Evolutionary conservation across 768 basidiomycete species (phyloP).

Genomic region (Boletus reticuloceps): DNA sequence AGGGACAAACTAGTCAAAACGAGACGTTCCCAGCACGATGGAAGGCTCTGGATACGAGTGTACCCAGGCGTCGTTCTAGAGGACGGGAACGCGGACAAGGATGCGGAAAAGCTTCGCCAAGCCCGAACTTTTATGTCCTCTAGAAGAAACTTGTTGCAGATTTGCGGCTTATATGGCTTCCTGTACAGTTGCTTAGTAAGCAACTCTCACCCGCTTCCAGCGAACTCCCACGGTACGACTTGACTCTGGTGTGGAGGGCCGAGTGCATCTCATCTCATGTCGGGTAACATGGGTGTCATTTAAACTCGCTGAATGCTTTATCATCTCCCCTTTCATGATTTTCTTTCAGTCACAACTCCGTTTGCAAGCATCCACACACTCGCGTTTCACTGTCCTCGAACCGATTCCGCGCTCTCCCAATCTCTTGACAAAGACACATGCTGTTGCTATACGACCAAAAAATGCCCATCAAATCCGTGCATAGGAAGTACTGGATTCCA

Average conservation of each 20-base stretch:
- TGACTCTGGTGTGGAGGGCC: neutral
- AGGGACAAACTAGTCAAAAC: slow-evolving; percentile 43
- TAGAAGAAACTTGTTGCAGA: slow-evolving; percentile 14
- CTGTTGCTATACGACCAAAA: slow-evolving; percentile 4
- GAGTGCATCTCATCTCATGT: neutral
- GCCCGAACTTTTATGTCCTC: slow-evolving; percentile 95
- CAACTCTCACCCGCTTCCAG: slow-evolving; percentile 32
- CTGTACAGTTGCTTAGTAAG: slow-evolving; percentile 41
- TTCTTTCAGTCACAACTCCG: slow-evolving; percentile 4
- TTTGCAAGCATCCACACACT: neutral
- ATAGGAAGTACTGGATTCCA: neutral
- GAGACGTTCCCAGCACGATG: slow-evolving; percentile 34
- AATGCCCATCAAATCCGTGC: neutral
- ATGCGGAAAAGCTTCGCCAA: slow-evolving; percentile 76
- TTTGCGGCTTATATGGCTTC: slow-evolving; percentile 13
- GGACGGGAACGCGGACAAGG: slow-evolving; percentile 96
- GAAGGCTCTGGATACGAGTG: slow-evolving; percentile 33
- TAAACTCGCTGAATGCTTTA: neutral
- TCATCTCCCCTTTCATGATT: neutral
- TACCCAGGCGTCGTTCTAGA: slow-evolving; percentile 56
- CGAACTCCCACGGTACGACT: too few species aligned
- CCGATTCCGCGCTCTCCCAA: neutral
- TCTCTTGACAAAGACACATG: neutral
- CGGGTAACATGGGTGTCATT: neutral
- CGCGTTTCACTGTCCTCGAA: neutral